A percentile compares a stretch with the other conserved stretches of the same genome.
phyloP scores from a whole-genome alignment of 805 yeast species.

The Candida yuanshanica region DNA sequence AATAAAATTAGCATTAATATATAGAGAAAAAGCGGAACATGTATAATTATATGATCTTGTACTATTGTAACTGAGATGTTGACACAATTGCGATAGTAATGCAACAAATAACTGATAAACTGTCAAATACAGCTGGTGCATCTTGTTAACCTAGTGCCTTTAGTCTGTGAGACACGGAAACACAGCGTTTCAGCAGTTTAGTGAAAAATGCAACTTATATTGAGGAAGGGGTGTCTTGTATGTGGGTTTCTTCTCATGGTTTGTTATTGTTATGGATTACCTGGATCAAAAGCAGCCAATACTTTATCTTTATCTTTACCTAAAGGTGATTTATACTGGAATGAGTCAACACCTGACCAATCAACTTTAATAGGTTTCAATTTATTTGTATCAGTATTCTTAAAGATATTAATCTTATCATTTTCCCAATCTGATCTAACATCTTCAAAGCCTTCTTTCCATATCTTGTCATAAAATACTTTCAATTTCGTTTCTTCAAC shows the following conservation, averaged over 20 bases:
- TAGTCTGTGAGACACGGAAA: too few relatives aligned
- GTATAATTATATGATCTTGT: too few relatives aligned
- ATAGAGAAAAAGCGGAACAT: not conserved
- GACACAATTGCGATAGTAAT: too few relatives aligned
- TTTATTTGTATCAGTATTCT: conserved; percentile 63
- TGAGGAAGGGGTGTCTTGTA: too few relatives aligned
- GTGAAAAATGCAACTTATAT: too few relatives aligned
- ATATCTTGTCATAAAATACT: conserved; percentile 62
- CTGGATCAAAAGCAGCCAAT: conserved; percentile 26
- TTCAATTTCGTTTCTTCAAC: conserved; percentile 57
- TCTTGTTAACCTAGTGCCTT: too few relatives aligned
- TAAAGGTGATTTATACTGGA: conserved; percentile 16
- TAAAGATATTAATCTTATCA: conserved; percentile 67
- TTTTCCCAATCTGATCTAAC: conserved; percentile 67
- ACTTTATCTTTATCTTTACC: conserved; percentile 23
- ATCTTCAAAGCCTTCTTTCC: conserved; percentile 77
- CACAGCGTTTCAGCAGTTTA: too few relatives aligned
- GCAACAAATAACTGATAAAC: too few relatives aligned
- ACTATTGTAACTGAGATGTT: too few relatives aligned
- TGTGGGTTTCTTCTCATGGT: too few relatives aligned
- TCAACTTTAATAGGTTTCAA: conserved; percentile 52
- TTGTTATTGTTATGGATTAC: conserved; percentile 2
- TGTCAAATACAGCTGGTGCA: too few relatives aligned
- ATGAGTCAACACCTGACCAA: conserved; percentile 59
- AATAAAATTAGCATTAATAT: not conserved